Evolutionary conservation across 2,329 filamentous ascomycete genomes (phyloP).

Genomic region (Fusarium anguioides): DNA sequence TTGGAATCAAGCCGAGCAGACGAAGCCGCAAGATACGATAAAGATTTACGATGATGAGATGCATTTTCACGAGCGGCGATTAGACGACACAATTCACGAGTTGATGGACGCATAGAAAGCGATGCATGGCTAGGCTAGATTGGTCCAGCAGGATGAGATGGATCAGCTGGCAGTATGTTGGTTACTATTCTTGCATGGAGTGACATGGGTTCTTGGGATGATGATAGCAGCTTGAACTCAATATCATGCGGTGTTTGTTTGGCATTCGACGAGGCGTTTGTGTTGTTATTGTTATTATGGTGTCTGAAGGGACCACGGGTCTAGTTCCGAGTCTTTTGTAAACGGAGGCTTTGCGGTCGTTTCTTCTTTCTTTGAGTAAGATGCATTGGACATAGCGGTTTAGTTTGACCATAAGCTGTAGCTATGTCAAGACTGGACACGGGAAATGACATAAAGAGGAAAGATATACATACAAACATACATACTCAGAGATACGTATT

Average conservation of each 20-base stretch:
- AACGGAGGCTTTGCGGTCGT: slow-evolving; percentile 7
- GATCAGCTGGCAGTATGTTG: slow-evolving; percentile 10
- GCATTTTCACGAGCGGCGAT: slow-evolving; percentile 15
- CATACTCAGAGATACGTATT: slow-evolving; percentile 14
- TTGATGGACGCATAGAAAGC: slow-evolving; percentile 24
- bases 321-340: slow-evolving; percentile 2
- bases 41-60: slow-evolving; percentile 8
- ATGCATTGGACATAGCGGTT: slow-evolving; percentile 14
- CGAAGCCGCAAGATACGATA: slow-evolving; percentile 43
- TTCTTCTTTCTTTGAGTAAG: slow-evolving; percentile 14
- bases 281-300: slow-evolving; percentile 5
- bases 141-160: slow-evolving; percentile 14
- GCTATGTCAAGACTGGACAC: slow-evolving; percentile 14
- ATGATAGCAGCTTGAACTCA: slow-evolving; percentile 1
- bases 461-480: not conserved
- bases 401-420: slow-evolving; percentile 8
- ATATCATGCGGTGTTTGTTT: not conserved
- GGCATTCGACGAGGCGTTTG: slow-evolving; percentile 29
- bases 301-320: not conserved
- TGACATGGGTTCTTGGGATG: not conserved
- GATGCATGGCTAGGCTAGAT: not conserved
- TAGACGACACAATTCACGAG: slow-evolving; percentile 28
- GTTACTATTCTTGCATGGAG: not conserved
- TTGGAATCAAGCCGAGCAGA: slow-evolving; percentile 56
- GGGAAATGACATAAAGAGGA: slow-evolving; percentile 4